These are phyloP conservation scores for Lenwebbia sp. DNA, from an alignment of 345 rosid species.

Conservation along the genomic window DNA sequence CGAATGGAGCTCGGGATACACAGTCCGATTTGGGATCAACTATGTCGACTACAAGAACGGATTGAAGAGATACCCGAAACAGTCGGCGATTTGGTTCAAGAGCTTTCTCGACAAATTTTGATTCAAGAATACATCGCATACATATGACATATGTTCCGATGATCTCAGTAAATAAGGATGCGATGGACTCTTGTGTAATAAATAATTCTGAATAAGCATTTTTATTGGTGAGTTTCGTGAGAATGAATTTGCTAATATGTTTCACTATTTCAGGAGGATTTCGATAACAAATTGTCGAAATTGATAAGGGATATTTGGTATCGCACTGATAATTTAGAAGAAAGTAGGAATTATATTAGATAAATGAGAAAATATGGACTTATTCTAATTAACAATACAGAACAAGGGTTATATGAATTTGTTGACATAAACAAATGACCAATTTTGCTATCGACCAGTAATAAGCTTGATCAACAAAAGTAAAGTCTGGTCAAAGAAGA, in stretches of 20 bases:
- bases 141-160: not conserved
- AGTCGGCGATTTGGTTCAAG: slow-evolving; percentile 52
- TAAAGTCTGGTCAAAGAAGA: too few relatives aligned
- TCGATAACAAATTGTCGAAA: not conserved
- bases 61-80: slow-evolving; percentile 38
- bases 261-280: not conserved
- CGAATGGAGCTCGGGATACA: slow-evolving; percentile 48
- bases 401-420: too few relatives aligned
- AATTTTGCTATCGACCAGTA: too few relatives aligned
- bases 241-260: not conserved
- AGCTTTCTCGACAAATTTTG: slow-evolving; percentile 19
- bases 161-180: not conserved
- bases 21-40: slow-evolving; percentile 32
- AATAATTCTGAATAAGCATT: too few relatives aligned
- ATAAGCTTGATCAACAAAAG: too few relatives aligned
- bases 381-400: not conserved
- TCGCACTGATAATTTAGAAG: not conserved
- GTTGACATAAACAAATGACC: too few relatives aligned
- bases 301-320: not conserved
- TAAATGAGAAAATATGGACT: not conserved
- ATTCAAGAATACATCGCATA: not conserved
- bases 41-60: slow-evolving; percentile 42
- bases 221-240: not conserved
- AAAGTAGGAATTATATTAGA: not conserved
- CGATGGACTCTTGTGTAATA: not conserved